Conservation (phyloP, 768 basidiomycete species). For the Lactarius hatsudake region DNA sequence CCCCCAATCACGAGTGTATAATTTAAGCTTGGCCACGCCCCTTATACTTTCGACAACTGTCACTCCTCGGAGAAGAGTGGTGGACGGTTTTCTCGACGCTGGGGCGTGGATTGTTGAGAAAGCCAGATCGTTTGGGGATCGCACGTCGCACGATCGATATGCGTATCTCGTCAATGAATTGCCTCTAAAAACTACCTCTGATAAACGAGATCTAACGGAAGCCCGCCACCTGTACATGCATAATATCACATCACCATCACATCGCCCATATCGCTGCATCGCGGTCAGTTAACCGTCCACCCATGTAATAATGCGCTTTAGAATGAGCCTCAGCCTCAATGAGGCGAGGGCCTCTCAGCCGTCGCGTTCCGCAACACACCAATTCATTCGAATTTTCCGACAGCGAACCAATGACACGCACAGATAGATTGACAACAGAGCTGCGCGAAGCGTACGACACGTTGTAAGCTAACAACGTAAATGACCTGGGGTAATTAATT, state of each 20-base stretch:
- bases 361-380: too few relatives aligned
- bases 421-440: conserved; percentile 20
- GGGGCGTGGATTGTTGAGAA: neutral
- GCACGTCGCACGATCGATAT: neutral
- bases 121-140: neutral
- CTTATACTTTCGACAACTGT: neutral
- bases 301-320: too few relatives aligned
- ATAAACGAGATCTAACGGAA: neutral
- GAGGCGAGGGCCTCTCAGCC: too few relatives aligned
- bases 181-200: neutral
- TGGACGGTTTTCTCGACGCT: neutral
- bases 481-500: conserved; percentile 28
- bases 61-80: too few relatives aligned
- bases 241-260: neutral
- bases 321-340: too few relatives aligned
- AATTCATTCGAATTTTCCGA: neutral
- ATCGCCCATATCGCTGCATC: neutral
- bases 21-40: neutral
- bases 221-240: neutral
- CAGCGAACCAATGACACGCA: neutral
- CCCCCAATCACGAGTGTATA: neutral
- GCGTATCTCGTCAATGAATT: neutral
- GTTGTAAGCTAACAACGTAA: conserved; percentile 15
- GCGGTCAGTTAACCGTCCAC: neutral
- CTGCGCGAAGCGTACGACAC: conserved; percentile 18